Evolutionary conservation across 2,329 filamentous ascomycete species (phyloP), one percentile per base, ranked within the genome.

Genomic region (Apiospora hydei): DNA sequence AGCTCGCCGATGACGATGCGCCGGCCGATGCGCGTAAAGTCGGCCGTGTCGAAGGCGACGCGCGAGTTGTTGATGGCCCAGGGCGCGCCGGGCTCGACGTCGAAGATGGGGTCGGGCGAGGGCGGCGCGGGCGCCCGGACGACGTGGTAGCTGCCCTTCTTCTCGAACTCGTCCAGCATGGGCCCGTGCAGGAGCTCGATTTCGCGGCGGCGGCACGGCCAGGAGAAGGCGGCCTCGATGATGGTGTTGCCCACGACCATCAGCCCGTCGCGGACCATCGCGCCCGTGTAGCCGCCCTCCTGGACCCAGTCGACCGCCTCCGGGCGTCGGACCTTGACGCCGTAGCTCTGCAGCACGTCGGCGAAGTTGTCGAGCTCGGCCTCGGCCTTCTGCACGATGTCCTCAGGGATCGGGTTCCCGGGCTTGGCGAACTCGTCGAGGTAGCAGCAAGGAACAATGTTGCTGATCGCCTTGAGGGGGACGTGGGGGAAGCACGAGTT

Each of bases 21-120:
- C 49, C 76, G 78, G 24, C 80, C 81, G 49, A 82, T 78, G 1
- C 80, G 76, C 77, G 81, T 78, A 70, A 82, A 82, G 68, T 82
- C 80, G 8, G 80, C 80, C 26, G 78, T 77, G 69, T 82, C 80
- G 47, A 81, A 81, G 4, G 81, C 78, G 6, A 79, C 78, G 0
- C 80, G 76, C 26, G 70, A 76, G 72, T 82, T 80, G 71, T 81
- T 82, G 75, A 81, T 81, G 18, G 73, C 73, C 79, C 79, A 81
- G 16, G 57, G 69, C 18, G 61, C 78, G 71, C 43, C 72, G 75
- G 1, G 61, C 43, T 3, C 77, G 21, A 10, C 47, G 47, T n/a
- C 21, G 21, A n/a, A 49, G 47, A 49, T 8, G 21, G 47, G 21
- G 47, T 49, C 47, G 18, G 44, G 44, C 16, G 16, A 18, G 14